Base-by-base conservation (phyloP, 2,329 filamentous ascomycete genomes). In the Fusarium sp. region DNA sequence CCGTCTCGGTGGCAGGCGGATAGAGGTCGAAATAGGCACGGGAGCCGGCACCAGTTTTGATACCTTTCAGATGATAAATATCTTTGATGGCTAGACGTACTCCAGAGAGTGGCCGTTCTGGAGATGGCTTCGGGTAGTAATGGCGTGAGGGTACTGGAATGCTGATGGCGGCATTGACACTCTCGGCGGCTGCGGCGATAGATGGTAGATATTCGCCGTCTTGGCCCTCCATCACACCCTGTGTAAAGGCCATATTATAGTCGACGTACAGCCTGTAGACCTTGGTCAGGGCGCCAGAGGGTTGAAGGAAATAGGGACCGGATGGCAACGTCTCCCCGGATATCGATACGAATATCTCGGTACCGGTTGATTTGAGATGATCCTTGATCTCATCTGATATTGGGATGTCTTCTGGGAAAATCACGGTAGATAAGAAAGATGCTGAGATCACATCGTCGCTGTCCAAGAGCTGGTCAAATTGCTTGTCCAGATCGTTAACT, bases 21-120 rank as follows among this genome's bases (percentile, higher is more conserved):
- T 66, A 60, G 18, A 66, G n/a, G 1, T 54, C 28, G 9, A 44
- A 27, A n/a, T 59, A 66, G 2, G 64, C 60, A 1, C 40, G 44
- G 30, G 51, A 60, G 5, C 60, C 60, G 11, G 46, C 52, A 1
- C 54, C 54, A 8, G 50, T 63, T 11, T 64, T 59, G 12, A 64
- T 40, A 3, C 60, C 64, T 2, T 51, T 43, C 15, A 66, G 15
- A 12, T 66, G 31, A n/a, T 48, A 56, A 10, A 66, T 48, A 16
- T 66, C 64, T 15, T 66, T 66, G n/a, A 66, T 51, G 2, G 44
- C 64, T 4, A 65, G 34, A 6, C 65, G 52, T 11, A 50, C 27
- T 1, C 55, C 55, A 2, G 55, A 40, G 9, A 51, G 37, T 0
- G 55, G 55, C 0, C 9, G 18, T 23, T 37, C 16, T 8, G 23